Conservation (phyloP, 164 flowering plant genomes). For the Magnolia changhungtana region DNA sequence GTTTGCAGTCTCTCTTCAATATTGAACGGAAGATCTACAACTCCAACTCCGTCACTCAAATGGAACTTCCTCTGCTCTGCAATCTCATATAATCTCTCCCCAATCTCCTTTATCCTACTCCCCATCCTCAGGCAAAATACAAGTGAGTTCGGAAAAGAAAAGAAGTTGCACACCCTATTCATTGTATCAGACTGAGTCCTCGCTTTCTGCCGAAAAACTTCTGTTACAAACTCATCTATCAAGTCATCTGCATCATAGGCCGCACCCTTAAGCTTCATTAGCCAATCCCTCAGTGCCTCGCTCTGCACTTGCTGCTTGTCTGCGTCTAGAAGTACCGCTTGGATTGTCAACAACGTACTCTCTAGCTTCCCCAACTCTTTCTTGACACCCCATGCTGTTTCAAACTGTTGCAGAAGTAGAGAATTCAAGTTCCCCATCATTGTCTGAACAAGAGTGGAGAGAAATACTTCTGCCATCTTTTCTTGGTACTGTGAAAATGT, state of each 20-base stretch:
- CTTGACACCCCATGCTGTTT: neutral
- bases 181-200: too few species aligned
- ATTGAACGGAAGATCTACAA: too few species aligned
- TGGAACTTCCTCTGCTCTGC: neutral
- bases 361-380: neutral
- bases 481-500: neutral
- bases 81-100: neutral
- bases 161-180: constrained; percentile 7
- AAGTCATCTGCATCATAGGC: neutral
- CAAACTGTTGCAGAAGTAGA: neutral
- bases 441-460: neutral
- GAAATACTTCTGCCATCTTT: neutral
- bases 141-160: neutral
- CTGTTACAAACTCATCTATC: neutral
- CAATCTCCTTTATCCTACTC: neutral
- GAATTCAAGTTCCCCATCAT: neutral
- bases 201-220: neutral
- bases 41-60: neutral
- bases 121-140: neutral
- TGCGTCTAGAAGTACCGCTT: constrained; percentile 1
- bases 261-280: neutral
- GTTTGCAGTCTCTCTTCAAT: neutral
- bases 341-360: neutral
- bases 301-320: neutral
- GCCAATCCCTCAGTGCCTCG: neutral